phyloP scores from a whole-genome alignment of 352 stramenopile species.

The Globisporangium lucens region DNA sequence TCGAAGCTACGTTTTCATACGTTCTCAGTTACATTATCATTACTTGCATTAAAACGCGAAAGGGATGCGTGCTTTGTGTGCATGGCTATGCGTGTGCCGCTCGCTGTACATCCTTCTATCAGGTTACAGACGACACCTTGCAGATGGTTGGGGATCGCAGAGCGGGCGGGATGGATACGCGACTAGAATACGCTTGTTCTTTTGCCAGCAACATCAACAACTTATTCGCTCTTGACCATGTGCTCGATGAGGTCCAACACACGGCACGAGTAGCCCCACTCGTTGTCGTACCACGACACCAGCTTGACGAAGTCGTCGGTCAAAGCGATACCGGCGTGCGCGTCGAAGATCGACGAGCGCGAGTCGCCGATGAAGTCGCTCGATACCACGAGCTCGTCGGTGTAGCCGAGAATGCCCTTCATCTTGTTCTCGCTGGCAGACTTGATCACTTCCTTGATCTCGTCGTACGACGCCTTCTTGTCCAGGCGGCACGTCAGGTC shows the following conservation, averaged over 20 bases:
- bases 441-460: conserved; percentile 98
- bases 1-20: not conserved
- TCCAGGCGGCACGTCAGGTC: conserved; percentile 83
- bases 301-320: conserved; percentile 99
- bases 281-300: conserved; percentile 99
- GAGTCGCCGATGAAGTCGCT: conserved; percentile 97
- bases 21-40: conserved; percentile 1
- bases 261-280: conserved; percentile 98
- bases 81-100: not conserved
- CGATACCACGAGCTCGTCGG: conserved; percentile 95
- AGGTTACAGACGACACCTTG: not conserved
- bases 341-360: conserved; percentile 98
- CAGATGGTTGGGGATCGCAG: not conserved
- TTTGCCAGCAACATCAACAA: not conserved
- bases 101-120: not conserved
- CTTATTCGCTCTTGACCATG: conserved; percentile 91
- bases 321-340: conserved; percentile 95
- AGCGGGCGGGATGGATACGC: too few species aligned
- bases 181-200: not conserved
- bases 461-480: conserved; percentile 95
- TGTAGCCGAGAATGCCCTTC: conserved; percentile 98
- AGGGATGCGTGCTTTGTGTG: not conserved
- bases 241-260: conserved; percentile 97
- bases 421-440: conserved; percentile 90
- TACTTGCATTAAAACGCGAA: not conserved